These are phyloP conservation scores for Monascus ruber DNA, from an alignment of 2,329 filamentous ascomycete genomes.

Conservation along the genomic window DNA sequence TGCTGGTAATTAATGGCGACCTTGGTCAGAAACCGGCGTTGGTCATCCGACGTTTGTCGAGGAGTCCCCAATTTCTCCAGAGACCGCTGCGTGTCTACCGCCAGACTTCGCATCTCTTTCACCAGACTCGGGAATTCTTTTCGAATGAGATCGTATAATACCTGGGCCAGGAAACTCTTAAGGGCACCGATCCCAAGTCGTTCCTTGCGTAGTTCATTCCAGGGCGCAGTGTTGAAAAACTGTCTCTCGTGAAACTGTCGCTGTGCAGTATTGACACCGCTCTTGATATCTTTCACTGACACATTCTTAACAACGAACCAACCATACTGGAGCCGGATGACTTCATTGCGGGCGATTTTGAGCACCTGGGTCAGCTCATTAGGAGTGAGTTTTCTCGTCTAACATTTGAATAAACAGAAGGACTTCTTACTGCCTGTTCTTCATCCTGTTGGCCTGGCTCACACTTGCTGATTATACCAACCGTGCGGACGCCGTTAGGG, in stretches of 20 bases:
- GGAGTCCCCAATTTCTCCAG: conserved; percentile 8
- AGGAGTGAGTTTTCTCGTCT: no score
- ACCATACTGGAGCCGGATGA: conserved; percentile 5
- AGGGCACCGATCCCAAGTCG: conserved; percentile 9
- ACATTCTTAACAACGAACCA: conserved; percentile 18
- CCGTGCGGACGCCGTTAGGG: conserved; percentile 18
- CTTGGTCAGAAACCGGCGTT: conserved; percentile 9
- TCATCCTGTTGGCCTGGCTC: background rate
- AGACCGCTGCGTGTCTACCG: background rate
- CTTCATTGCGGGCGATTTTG: background rate
- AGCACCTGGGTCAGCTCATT: background rate
- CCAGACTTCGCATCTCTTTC: conserved; percentile 2
- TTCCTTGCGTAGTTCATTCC: conserved; percentile 8
- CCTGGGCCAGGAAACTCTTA: conserved; percentile 7
- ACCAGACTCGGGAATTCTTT: conserved; percentile 1
- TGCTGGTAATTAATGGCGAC: conserved; percentile 6
- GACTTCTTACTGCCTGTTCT: background rate
- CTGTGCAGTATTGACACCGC: conserved; percentile 4
- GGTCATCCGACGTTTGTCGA: conserved; percentile 6
- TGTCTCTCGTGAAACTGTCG: conserved; percentile 2
- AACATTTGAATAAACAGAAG: no score
- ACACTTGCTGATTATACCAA: conserved; percentile 26
- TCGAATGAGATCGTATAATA: conserved; percentile 3
- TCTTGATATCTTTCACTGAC: conserved; percentile 12
- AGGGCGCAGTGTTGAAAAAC: conserved; percentile 8